Conservation (phyloP, 495 filamentous ascomycete genomes). For the Tuber aestivum region DNA sequence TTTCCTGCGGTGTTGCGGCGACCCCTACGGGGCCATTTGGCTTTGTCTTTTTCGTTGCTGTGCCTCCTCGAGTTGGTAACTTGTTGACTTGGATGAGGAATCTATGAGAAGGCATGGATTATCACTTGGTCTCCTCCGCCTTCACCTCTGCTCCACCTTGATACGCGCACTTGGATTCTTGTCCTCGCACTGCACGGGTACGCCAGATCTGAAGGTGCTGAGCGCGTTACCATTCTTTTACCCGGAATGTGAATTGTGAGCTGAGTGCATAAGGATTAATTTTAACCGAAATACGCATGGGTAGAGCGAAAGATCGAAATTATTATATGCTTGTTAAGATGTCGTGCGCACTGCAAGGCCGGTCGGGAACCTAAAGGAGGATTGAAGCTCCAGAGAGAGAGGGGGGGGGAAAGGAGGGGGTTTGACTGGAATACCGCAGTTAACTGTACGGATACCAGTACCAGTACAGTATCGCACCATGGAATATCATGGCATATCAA, state of each 20-base stretch:
- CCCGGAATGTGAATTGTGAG: not conserved
- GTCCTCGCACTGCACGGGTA: too few species aligned
- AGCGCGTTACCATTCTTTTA: not conserved
- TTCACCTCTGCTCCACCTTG: not conserved
- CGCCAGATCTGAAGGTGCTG: not conserved
- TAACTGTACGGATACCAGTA: not conserved
- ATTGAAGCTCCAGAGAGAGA: not conserved
- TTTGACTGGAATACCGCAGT: not conserved
- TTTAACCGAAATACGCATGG: not conserved
- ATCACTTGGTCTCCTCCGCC: not conserved
- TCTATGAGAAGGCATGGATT: not conserved
- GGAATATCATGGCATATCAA: not conserved
- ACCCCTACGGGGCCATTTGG: too few species aligned
- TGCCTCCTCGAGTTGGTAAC: not conserved
- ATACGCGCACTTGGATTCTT: not conserved
- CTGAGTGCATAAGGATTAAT: not conserved
- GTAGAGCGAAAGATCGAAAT: not conserved
- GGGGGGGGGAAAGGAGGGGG: not conserved
- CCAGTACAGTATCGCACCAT: not conserved
- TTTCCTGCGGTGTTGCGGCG: too few species aligned
- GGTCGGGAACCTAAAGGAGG: not conserved
- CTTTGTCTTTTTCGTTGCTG: too few species aligned
- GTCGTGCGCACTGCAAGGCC: not conserved
- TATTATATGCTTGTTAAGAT: not conserved
- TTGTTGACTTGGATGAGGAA: not conserved